Evolutionary conservation across 306 rosid species (phyloP), one percentile per base, ranked within the genome.

Genomic region (Abrus pulchellus): DNA sequence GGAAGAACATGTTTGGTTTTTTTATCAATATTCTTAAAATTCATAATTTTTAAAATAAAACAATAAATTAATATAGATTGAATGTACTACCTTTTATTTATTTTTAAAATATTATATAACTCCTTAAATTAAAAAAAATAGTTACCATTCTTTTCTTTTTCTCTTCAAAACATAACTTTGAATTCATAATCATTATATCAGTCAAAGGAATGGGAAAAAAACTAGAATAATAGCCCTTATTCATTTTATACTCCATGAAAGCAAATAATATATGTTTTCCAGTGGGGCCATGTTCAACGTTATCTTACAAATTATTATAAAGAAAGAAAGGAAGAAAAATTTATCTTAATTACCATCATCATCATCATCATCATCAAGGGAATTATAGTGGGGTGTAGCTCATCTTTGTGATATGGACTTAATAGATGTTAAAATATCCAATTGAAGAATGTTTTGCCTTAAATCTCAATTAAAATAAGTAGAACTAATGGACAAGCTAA

Each of bases 101-200:
- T 20, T 20, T 20, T 20, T 20, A 20, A 20, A 20, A 20, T 20
- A 20, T 20, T 20, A 20, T 20, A 20, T 20, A 20, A 20, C 20
- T 20, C 20, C 20, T 20, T 20, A 20, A 20, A 20, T 20, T 20
- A 20, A 20, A 20, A 20, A 20, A 20, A 20, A 20, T 20, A 20
- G 20, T 20, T 20, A 20, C 20, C 20, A 20, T 20, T 20, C 20
- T 20, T 20, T 20, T 20, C 20, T 20, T 20, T 20, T 20, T 20
- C 20, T 20, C 20, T 20, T 20, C 20, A 20, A 20, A 20, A 20
- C 20, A 20, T 20, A 20, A 20, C 20, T 44, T 2, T 44, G 2
- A 44, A 44, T 44, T 44, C 48, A 44, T 44, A 44, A 44, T 44
- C 81, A 85, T 85, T 71, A 77, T 74, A 75, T 65, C 53, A 83